A percentile compares a stretch with the other conserved stretches of the same genome.
Conservation (phyloP, 768 basidiomycete species). For the Phallus indusiatus region DNA sequence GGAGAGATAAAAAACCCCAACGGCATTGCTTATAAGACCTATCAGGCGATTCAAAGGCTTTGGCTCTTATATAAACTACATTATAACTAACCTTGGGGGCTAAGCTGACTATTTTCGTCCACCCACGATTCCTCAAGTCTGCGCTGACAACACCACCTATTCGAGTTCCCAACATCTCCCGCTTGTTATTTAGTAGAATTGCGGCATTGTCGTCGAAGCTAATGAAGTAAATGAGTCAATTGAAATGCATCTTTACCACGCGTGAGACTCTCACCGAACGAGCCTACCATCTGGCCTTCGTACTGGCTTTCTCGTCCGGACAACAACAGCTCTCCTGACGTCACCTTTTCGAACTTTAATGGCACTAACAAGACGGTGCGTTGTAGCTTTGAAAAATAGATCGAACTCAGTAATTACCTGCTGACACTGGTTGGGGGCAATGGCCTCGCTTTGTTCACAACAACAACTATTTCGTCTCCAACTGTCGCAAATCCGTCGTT, state of each 20-base stretch:
- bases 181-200: conserved; percentile 89
- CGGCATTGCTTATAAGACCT: not conserved
- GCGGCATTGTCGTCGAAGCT: conserved; percentile 96
- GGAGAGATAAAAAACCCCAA: not conserved
- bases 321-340: conserved; percentile 91
- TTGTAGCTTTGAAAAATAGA: not conserved
- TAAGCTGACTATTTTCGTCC: conserved; percentile 88
- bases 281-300: conserved; percentile 80
- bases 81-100: conserved; percentile 70
- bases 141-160: conserved; percentile 91
- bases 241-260: not conserved
- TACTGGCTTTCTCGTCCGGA: conserved; percentile 82
- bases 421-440: conserved; percentile 35
- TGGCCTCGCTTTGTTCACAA: conserved; percentile 86
- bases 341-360: conserved; percentile 91
- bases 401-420: not conserved
- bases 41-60: not conserved
- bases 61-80: not conserved
- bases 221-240: not conserved
- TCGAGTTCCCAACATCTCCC: conserved; percentile 90
- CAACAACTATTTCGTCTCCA: conserved; percentile 93
- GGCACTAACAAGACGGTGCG: conserved; percentile 35
- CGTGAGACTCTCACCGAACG: conserved; percentile 30
- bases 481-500: conserved; percentile 90
- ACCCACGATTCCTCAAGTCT: conserved; percentile 83